phyloP scores from a whole-genome alignment of 2,329 filamentous ascomycete species.

The Dactylellina sp. region DNA sequence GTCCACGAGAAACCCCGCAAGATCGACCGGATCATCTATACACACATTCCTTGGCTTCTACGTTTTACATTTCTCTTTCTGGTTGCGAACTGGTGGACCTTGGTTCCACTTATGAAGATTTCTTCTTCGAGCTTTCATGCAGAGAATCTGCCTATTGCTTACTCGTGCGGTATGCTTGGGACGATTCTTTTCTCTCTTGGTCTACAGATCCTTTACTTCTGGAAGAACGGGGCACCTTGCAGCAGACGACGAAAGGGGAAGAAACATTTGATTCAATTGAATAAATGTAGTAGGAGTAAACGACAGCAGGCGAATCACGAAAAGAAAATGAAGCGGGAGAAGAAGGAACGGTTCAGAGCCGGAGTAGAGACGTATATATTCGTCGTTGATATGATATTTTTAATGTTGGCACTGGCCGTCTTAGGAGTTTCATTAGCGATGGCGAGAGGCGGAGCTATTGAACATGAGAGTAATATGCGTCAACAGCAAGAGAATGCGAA shows the following conservation, averaged over 20 bases:
- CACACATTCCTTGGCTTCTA: conserved; percentile 34
- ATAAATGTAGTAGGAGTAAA: neutral
- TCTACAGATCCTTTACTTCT: conserved; percentile 22
- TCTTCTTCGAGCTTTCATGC: conserved; percentile 20
- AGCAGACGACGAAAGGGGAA: conserved; percentile 5
- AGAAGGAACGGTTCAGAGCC: conserved; percentile 3
- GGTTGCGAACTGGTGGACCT: conserved; percentile 42
- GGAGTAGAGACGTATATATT: conserved; percentile 35
- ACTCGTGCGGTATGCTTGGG: conserved; percentile 30
- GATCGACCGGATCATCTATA: conserved; percentile 25
- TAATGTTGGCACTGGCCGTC: conserved; percentile 32
- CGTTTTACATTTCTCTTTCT: conserved; percentile 37
- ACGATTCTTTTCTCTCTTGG: conserved; percentile 15
- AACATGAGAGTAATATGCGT: conserved; percentile 61
- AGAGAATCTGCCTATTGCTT: conserved; percentile 36
- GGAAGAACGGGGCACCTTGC: conserved; percentile 19
- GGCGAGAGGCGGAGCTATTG: conserved; percentile 8
- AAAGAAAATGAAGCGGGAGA: conserved; percentile 2
- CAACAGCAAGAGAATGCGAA: neutral
- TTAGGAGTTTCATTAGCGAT: conserved; percentile 37
- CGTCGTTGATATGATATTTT: conserved; percentile 24
- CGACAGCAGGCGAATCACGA: neutral
- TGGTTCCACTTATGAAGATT: conserved; percentile 45
- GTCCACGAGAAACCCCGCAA: neutral
- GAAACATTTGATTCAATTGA: neutral